Evolutionary conservation across 2,329 filamentous ascomycete genomes (phyloP).

Genomic region (Madurella mycetomatis): DNA sequence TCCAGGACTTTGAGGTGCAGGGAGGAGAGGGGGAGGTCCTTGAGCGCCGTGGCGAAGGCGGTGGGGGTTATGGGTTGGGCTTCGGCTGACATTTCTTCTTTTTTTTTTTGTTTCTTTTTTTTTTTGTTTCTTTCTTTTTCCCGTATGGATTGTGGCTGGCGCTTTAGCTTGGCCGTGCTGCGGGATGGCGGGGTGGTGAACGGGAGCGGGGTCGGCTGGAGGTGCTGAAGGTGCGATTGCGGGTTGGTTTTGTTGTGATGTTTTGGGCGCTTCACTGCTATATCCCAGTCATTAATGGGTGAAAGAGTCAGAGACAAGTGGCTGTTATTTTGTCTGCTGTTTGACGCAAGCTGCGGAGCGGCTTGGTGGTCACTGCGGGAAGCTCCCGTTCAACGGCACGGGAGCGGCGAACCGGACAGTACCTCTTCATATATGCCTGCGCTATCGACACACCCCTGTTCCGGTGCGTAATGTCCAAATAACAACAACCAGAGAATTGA

Average conservation of each 20-base stretch:
- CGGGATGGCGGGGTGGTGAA: background rate
- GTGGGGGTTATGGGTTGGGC: conserved; percentile 56
- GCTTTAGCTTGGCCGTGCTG: no score
- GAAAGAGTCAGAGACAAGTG: background rate
- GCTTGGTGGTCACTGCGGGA: conserved; percentile 5
- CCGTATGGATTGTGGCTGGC: background rate
- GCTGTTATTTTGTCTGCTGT: background rate
- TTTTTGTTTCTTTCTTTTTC: background rate
- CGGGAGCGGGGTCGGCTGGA: background rate
- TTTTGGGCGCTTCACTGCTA: background rate
- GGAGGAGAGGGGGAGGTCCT: conserved; percentile 59
- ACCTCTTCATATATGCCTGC: no score
- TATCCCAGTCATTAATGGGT: no score
- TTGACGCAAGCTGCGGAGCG: conserved; percentile 17
- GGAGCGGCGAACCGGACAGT: no score
- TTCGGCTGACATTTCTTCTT: conserved; percentile 56
- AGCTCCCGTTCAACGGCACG: background rate
- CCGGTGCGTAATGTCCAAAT: no score
- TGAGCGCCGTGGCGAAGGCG: conserved; percentile 63
- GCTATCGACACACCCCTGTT: no score
- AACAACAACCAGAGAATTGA: no score
- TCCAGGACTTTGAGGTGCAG: conserved; percentile 73
- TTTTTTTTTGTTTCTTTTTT: background rate
- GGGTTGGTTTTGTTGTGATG: conserved; percentile 1
- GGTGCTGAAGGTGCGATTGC: background rate